phyloP scores from a whole-genome alignment of 352 stramenopile genomes.

The Pythium rishiriense region DNA sequence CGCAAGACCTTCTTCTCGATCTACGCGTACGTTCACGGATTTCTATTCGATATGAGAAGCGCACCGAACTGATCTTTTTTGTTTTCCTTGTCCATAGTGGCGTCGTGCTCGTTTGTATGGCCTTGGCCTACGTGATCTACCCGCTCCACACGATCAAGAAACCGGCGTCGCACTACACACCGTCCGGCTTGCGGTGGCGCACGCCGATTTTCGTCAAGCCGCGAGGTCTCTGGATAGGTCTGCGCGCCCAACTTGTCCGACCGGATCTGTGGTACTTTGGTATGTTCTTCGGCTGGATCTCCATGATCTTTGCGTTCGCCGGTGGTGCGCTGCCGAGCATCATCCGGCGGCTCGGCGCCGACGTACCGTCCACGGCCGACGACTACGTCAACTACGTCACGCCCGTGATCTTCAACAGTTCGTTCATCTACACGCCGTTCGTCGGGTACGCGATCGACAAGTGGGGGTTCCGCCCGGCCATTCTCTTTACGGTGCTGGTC shows the following conservation, averaged over 20 bases:
- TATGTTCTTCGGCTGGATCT: slow-evolving; percentile 47
- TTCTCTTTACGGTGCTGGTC: slow-evolving; percentile 31
- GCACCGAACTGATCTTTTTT: neutral
- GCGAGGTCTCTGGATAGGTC: slow-evolving; percentile 28
- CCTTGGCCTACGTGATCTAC: slow-evolving; percentile 31
- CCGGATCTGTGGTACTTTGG: slow-evolving; percentile 46
- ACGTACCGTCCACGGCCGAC: slow-evolving; percentile 17
- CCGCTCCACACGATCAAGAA: slow-evolving; percentile 30
- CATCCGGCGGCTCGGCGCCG: slow-evolving; percentile 32
- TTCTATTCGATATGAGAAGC: neutral
- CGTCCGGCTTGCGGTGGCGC: slow-evolving; percentile 23
- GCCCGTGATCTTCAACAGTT: slow-evolving; percentile 40
- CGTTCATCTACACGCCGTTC: slow-evolving; percentile 45
- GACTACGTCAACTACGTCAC: slow-evolving; percentile 46
- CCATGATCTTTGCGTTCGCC: slow-evolving; percentile 41
- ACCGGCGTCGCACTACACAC: slow-evolving; percentile 27
- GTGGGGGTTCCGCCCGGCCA: slow-evolving; percentile 33
- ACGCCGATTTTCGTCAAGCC: slow-evolving; percentile 28
- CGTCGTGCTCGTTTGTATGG: neutral
- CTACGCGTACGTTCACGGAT: slow-evolving; percentile 33
- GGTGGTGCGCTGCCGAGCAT: slow-evolving; percentile 48
- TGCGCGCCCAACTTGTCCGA: slow-evolving; percentile 30
- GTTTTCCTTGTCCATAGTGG: neutral
- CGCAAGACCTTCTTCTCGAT: slow-evolving; percentile 40
- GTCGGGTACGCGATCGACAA: slow-evolving; percentile 44